These are phyloP conservation scores for Lecanicillium sp. DNA, from an alignment of 2,329 filamentous ascomycete species.

Conservation along the genomic window DNA sequence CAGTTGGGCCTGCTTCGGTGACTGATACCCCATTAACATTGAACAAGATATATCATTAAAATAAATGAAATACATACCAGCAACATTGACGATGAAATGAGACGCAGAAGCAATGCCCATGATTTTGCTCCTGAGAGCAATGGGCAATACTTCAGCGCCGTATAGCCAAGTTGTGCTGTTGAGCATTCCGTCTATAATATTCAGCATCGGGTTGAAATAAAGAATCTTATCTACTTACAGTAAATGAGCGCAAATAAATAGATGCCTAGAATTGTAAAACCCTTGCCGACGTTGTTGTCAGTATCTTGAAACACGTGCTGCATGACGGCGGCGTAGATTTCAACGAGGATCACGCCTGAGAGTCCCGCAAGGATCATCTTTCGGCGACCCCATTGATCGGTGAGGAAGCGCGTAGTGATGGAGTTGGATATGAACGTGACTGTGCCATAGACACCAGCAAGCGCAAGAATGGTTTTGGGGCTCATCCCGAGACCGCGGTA, in stretches of 20 bases:
- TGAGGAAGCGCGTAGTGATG: slow-evolving; percentile 45
- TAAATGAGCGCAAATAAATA: slow-evolving; percentile 53
- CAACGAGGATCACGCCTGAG: slow-evolving; percentile 44
- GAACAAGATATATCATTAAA: too few species aligned
- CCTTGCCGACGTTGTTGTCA: slow-evolving; percentile 49
- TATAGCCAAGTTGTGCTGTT: slow-evolving; percentile 51
- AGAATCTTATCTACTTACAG: slow-evolving; percentile 20
- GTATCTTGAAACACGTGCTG: slow-evolving; percentile 50
- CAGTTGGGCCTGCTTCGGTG: slow-evolving; percentile 48
- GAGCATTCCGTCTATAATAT: slow-evolving; percentile 35
- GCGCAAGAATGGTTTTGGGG: slow-evolving; percentile 42
- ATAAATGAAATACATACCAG: too few species aligned
- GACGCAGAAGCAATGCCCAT: slow-evolving; percentile 49
- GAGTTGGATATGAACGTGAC: slow-evolving; percentile 44
- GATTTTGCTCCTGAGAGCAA: slow-evolving; percentile 46
- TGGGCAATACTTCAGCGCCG: slow-evolving; percentile 48
- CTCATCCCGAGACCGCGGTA: slow-evolving; percentile 49
- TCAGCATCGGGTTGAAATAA: neutral
- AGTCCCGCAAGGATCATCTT: slow-evolving; percentile 53
- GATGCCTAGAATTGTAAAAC: slow-evolving; percentile 53
- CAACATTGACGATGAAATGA: slow-evolving; percentile 50
- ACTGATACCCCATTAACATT: too few species aligned
- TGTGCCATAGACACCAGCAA: slow-evolving; percentile 50
- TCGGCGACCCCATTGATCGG: slow-evolving; percentile 53
- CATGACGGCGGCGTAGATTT: slow-evolving; percentile 56